Evolutionary conservation across 1,139 yeast genomes (phyloP).

Genomic region (Arxiozyma telluris): DNA sequence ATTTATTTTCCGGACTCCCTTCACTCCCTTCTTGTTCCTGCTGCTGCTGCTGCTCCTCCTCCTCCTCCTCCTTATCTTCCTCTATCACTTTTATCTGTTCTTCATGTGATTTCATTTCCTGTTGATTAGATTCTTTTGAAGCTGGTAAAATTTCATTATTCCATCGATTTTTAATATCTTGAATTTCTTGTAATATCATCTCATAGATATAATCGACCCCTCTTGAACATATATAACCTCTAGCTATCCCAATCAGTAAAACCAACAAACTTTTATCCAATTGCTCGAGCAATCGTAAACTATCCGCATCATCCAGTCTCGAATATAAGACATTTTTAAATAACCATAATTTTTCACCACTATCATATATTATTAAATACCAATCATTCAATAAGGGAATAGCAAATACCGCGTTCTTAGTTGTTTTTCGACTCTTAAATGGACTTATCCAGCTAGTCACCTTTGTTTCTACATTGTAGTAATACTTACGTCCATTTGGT

Average conservation of each 20-base stretch:
- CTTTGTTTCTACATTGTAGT: slow-evolving; percentile 56
- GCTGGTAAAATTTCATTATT: neutral
- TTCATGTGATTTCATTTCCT: neutral
- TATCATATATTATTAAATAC: slow-evolving; percentile 36
- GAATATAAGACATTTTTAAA: slow-evolving; percentile 32
- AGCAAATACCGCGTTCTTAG: slow-evolving; percentile 10
- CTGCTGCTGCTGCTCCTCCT: too few species aligned
- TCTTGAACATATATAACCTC: slow-evolving; percentile 33
- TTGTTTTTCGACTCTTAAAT: slow-evolving; percentile 24
- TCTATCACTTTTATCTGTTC: neutral
- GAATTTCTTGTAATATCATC: slow-evolving; percentile 15
- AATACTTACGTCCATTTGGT: slow-evolving; percentile 62
- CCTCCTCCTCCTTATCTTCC: neutral
- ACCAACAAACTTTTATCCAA: slow-evolving; percentile 34
- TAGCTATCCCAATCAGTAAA: slow-evolving; percentile 37
- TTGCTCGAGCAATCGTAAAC: slow-evolving; percentile 25
- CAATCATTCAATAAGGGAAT: slow-evolving; percentile 29
- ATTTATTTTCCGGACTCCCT: neutral
- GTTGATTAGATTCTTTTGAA: neutral
- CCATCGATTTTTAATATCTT: slow-evolving; percentile 7
- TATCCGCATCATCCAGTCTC: slow-evolving; percentile 33
- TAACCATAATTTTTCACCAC: slow-evolving; percentile 41
- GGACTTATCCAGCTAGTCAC: slow-evolving; percentile 83
- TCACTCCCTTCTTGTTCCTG: too few species aligned
- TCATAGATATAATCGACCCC: slow-evolving; percentile 18